Percentiles rank a stretch among this genome's conserved stretches.
Evolutionary conservation across 2,329 filamentous ascomycete genomes (phyloP).

Genomic region (Thielaviopsis euricoi): DNA sequence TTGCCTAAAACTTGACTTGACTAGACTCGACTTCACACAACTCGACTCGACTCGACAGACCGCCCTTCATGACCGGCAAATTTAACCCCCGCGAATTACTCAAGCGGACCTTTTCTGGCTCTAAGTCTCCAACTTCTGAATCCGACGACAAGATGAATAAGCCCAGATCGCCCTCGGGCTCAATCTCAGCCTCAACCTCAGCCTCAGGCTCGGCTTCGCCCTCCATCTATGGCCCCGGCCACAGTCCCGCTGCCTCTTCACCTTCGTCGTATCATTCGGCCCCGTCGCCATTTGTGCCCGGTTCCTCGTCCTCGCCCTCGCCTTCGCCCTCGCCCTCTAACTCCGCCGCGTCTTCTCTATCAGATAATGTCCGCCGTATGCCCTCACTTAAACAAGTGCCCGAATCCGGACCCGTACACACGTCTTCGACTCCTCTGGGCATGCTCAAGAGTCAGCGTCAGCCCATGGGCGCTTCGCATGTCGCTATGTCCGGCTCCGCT

Average conservation of each 20-base stretch:
- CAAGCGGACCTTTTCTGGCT: conserved; percentile 7
- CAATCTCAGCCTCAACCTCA: not conserved
- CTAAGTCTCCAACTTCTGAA: not conserved
- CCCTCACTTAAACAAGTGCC: conserved; percentile 7
- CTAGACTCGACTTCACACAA: too few species aligned
- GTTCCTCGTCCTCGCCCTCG: not conserved
- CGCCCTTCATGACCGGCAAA: conserved; percentile 4
- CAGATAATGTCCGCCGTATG: conserved; percentile 2
- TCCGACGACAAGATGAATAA: not conserved
- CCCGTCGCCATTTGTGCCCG: not conserved
- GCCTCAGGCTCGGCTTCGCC: not conserved
- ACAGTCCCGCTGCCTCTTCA: not conserved
- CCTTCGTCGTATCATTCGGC: not conserved
- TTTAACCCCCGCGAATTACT: conserved; percentile 7
- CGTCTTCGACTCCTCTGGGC: not conserved
- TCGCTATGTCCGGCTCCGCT: not conserved
- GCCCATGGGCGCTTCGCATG: not conserved
- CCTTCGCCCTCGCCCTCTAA: not conserved
- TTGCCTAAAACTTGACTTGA: too few species aligned
- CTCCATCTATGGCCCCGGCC: not conserved
- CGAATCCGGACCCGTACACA: not conserved
- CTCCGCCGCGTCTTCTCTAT: not conserved
- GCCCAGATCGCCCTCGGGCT: not conserved
- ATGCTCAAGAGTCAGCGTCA: conserved; percentile 6
- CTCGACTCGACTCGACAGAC: too few species aligned